Evolutionary conservation across 78 protist species (phyloP).

Genomic region (Polysphondylium violaceum): DNA sequence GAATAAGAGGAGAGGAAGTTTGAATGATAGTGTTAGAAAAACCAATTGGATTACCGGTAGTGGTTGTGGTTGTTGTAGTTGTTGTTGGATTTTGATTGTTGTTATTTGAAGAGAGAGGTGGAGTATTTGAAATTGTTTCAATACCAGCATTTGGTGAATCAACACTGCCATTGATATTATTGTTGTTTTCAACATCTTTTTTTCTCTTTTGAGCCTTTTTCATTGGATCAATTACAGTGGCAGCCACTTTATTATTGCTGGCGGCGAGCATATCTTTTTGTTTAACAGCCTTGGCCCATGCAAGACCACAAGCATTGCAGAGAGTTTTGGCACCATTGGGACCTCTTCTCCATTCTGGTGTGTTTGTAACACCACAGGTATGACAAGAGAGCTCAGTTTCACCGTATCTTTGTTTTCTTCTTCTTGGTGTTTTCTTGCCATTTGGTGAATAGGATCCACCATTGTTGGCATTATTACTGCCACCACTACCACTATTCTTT

Average conservation of each 20-base stretch:
- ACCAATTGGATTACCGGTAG: too few relatives aligned
- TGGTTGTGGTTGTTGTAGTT: too few relatives aligned
- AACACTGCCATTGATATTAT: background rate
- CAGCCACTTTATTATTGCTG: conserved; percentile 35
- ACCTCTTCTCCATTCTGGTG: conserved; percentile 79
- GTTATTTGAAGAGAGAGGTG: too few relatives aligned
- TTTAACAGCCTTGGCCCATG: conserved; percentile 70
- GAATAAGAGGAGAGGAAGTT: too few relatives aligned
- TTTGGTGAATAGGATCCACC: background rate
- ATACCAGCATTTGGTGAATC: background rate
- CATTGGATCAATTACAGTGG: conserved; percentile 48
- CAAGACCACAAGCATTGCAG: conserved; percentile 77
- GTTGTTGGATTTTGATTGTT: too few relatives aligned
- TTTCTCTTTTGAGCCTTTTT: conserved; percentile 61
- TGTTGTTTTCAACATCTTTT: conserved; percentile 6
- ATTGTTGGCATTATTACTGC: background rate
- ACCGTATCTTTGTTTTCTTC: conserved; percentile 44
- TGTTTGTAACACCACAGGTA: conserved; percentile 71
- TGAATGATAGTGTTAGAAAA: too few relatives aligned
- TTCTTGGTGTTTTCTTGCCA: conserved; percentile 25
- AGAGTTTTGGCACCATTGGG: conserved; percentile 66
- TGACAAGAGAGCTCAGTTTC: conserved; percentile 55
- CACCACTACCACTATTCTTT: background rate
- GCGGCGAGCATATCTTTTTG: conserved; percentile 60
- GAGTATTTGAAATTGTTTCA: too few relatives aligned